These are phyloP conservation scores for Solanum pinnatisectum DNA, from an alignment of 257 asterid genomes.

Conservation along the genomic window DNA sequence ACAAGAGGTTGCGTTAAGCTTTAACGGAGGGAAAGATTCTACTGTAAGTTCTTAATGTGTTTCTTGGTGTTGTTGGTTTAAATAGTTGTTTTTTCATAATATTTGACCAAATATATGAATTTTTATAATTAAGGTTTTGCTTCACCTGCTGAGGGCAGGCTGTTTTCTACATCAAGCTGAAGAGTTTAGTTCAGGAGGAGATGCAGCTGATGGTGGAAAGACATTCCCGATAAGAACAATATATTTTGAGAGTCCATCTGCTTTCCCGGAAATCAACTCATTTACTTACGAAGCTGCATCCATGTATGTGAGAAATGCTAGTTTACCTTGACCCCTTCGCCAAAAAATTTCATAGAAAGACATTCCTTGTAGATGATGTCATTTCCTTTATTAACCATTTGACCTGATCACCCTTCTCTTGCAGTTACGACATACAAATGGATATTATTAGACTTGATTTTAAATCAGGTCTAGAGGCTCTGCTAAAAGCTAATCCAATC, in stretches of 20 bases:
- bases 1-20: slow-evolving; percentile 90
- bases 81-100: neutral
- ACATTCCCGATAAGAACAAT: slow-evolving; percentile 57
- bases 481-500: slow-evolving; percentile 59
- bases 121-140: slow-evolving; percentile 49
- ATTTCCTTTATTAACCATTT: slow-evolving; percentile 5
- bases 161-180: slow-evolving; percentile 53
- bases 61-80: neutral
- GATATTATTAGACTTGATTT: slow-evolving; percentile 81
- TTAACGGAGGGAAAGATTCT: slow-evolving; percentile 96
- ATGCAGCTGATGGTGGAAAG: slow-evolving; percentile 6
- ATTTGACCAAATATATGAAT: neutral
- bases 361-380: neutral
- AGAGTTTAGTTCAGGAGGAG: slow-evolving; percentile 17
- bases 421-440: slow-evolving; percentile 76
- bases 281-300: slow-evolving; percentile 75
- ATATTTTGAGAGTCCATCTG: slow-evolving; percentile 83
- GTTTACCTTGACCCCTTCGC: neutral
- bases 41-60: slow-evolving; percentile 51
- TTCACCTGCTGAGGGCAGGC: slow-evolving; percentile 91
- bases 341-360: neutral
- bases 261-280: slow-evolving; percentile 87
- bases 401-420: slow-evolving; percentile 1
- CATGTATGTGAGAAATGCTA: slow-evolving; percentile 26
- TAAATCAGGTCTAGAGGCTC: slow-evolving; percentile 84